These are phyloP conservation scores for Pestalotiopsis sp. DNA, from an alignment of 2,329 filamentous ascomycete genomes.

Conservation along the genomic window DNA sequence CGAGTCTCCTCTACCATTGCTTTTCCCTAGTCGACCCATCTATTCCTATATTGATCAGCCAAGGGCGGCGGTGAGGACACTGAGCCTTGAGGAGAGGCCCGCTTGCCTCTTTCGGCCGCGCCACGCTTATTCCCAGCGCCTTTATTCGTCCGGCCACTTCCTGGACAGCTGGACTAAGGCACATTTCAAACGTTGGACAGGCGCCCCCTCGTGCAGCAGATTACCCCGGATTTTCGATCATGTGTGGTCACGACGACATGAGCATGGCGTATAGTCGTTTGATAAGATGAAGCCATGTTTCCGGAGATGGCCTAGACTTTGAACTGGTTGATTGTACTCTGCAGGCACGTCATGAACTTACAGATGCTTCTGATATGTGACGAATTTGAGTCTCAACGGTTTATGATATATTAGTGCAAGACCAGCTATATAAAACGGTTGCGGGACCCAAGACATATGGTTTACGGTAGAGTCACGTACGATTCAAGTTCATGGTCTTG, in stretches of 20 bases:
- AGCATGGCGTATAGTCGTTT: not conserved
- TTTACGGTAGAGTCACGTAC: too few relatives aligned
- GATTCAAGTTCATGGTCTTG: too few relatives aligned
- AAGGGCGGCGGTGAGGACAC: not conserved
- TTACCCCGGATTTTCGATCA: not conserved
- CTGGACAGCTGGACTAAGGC: not conserved
- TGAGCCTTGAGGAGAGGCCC: not conserved
- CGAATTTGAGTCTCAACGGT: too few relatives aligned
- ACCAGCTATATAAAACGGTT: too few relatives aligned
- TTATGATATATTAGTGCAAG: too few relatives aligned
- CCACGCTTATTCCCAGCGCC: not conserved
- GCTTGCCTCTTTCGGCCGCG: slow-evolving; percentile 9
- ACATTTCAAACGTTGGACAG: not conserved
- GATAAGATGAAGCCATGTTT: not conserved
- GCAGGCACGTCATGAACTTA: too few relatives aligned
- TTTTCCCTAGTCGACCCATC: not conserved
- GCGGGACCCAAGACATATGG: too few relatives aligned
- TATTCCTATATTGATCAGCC: not conserved
- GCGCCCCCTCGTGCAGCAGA: not conserved
- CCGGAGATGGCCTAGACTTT: too few relatives aligned
- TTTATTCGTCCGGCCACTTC: not conserved
- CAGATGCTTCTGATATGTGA: too few relatives aligned
- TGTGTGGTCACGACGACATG: not conserved
- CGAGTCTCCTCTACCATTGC: not conserved
- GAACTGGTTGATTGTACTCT: too few relatives aligned